Conservation (phyloP, 345 rosid species). For the Ceriops decandra region DNA sequence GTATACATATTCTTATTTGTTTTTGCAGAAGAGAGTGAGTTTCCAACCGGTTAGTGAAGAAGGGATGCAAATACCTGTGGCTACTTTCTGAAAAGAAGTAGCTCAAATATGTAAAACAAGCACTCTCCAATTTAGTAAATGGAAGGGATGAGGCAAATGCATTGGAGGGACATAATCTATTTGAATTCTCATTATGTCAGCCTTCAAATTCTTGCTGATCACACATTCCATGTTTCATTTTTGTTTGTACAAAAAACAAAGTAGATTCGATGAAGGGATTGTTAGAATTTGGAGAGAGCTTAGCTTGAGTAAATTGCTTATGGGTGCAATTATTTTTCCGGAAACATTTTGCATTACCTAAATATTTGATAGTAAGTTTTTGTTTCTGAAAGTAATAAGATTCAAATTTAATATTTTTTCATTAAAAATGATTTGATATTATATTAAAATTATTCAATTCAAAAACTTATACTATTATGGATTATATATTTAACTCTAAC, state of each 20-base stretch:
- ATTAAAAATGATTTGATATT: too few relatives aligned
- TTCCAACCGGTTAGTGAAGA: conserved; percentile 56
- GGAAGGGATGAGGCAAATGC: neutral
- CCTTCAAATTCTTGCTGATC: conserved; percentile 7
- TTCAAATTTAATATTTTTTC: too few relatives aligned
- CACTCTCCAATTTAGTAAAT: too few relatives aligned
- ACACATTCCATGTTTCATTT: neutral
- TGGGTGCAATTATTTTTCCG: too few relatives aligned
- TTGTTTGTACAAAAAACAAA: conserved; percentile 19
- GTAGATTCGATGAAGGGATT: neutral
- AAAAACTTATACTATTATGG: too few relatives aligned
- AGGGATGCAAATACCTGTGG: conserved; percentile 61
- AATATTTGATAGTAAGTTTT: too few relatives aligned
- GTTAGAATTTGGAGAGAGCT: conserved; percentile 14
- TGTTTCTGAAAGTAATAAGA: too few relatives aligned
- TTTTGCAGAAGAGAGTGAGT: conserved; percentile 81
- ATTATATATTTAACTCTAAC: too few relatives aligned
- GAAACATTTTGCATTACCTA: too few relatives aligned
- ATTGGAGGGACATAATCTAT: neutral
- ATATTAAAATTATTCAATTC: too few relatives aligned
- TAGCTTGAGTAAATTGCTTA: neutral
- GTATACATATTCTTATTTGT: neutral
- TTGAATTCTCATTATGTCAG: conserved; percentile 1
- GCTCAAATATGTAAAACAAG: too few relatives aligned
- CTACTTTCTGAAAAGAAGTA: conserved; percentile 28